Percentiles rank a stretch among this genome's conserved stretches.
Evolutionary conservation across 768 basidiomycete species (phyloP).

Genomic region (Lactifluus piperatus): DNA sequence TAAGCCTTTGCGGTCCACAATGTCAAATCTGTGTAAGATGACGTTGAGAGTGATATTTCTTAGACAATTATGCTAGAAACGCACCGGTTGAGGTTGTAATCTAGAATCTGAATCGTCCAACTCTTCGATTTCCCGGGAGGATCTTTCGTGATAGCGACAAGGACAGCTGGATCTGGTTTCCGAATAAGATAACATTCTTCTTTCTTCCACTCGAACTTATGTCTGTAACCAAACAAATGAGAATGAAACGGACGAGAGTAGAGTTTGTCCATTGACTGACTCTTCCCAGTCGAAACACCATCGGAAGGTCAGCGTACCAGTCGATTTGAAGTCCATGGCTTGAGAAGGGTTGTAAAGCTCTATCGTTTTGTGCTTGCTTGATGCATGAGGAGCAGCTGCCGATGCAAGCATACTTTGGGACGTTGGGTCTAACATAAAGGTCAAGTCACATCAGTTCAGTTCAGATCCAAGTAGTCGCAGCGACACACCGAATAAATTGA

Average conservation of each 20-base stretch:
- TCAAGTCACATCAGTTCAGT: background rate
- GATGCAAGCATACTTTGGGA: slow-evolving; percentile 65
- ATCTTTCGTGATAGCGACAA: slow-evolving; percentile 77
- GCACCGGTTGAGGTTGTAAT: slow-evolving; percentile 77
- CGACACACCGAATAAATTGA: slow-evolving; percentile 56
- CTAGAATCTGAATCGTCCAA: slow-evolving; percentile 62
- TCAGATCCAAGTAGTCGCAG: background rate
- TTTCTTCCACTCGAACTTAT: slow-evolving; percentile 80
- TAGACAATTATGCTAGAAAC: background rate
- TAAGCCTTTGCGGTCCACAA: slow-evolving; percentile 76
- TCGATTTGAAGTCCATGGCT: slow-evolving; percentile 62
- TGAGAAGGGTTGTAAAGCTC: slow-evolving; percentile 69
- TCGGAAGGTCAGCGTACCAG: slow-evolving; percentile 62
- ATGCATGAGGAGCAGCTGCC: slow-evolving; percentile 51
- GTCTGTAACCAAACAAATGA: slow-evolving; percentile 33
- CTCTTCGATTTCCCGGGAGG: slow-evolving; percentile 57
- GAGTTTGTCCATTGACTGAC: slow-evolving; percentile 35
- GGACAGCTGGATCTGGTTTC: slow-evolving; percentile 81
- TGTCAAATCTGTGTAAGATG: slow-evolving; percentile 55
- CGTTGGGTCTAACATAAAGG: slow-evolving; percentile 47
- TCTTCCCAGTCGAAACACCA: slow-evolving; percentile 82
- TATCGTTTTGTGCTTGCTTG: slow-evolving; percentile 65
- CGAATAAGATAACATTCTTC: slow-evolving; percentile 77
- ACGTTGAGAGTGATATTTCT: background rate
- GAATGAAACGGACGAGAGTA: background rate